phyloP scores from a whole-genome alignment of 2,329 filamentous ascomycete genomes.

The Ceratocystis alfenasii region DNA sequence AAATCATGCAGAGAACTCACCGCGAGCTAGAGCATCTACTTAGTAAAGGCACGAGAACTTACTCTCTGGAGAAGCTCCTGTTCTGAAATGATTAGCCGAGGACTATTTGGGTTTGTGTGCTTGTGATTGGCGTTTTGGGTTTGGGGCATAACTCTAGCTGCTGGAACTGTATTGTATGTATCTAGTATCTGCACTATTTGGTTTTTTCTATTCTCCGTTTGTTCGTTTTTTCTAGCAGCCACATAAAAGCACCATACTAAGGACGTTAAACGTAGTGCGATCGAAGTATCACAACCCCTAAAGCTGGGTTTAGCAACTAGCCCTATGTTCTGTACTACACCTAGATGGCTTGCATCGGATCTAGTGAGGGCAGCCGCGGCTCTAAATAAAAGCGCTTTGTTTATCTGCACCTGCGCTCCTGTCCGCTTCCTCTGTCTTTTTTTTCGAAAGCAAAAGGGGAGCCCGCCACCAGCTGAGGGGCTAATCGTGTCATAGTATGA shows the following conservation, averaged over 20 bases:
- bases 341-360: background rate
- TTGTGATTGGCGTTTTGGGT: conserved; percentile 6
- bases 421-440: background rate
- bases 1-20: conserved; percentile 54
- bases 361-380: background rate
- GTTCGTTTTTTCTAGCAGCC: background rate
- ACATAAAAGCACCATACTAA: background rate
- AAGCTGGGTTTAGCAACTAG: background rate
- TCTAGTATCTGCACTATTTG: background rate
- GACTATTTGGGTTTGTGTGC: conserved; percentile 8
- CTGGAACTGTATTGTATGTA: background rate
- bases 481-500: background rate
- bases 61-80: conserved; percentile 67
- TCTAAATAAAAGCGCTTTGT: no score
- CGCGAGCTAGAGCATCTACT: conserved; percentile 67
- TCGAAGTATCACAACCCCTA: background rate
- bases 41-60: conserved; percentile 68
- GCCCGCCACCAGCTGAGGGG: background rate
- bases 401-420: no score
- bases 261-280: background rate
- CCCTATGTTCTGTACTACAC: background rate
- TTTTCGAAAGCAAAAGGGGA: background rate
- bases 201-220: background rate
- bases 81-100: conserved; percentile 33
- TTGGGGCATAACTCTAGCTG: conserved; percentile 5